Conservation (phyloP, 2,329 filamentous ascomycete genomes). For the Achaetomium macrosporum region DNA sequence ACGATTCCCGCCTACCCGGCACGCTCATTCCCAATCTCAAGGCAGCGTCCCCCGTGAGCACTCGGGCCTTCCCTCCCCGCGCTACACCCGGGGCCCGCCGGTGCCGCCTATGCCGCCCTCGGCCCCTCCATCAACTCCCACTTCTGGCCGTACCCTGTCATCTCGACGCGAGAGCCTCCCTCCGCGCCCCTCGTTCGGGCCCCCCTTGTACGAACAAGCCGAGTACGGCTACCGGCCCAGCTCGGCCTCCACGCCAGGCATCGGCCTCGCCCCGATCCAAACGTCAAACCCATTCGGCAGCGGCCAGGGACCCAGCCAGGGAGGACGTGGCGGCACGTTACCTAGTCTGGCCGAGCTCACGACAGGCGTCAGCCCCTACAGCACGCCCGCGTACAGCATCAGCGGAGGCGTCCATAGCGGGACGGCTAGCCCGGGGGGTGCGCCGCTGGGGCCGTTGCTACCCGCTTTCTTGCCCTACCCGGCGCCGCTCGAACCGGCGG, state of each 20-base stretch:
- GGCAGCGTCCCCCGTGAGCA: conserved; percentile 40
- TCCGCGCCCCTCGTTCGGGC: conserved; percentile 25
- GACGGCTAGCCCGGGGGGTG: conserved; percentile 37
- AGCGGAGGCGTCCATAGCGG: conserved; percentile 34
- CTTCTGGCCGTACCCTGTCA: conserved; percentile 32
- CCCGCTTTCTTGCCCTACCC: conserved; percentile 33
- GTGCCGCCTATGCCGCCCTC: conserved; percentile 7
- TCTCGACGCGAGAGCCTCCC: conserved; percentile 40
- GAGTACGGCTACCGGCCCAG: conserved; percentile 28
- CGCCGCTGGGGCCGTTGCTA: conserved; percentile 27
- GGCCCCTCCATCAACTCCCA: background rate
- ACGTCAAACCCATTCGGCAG: conserved; percentile 17
- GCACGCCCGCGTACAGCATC: conserved; percentile 47
- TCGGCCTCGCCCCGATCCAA: conserved; percentile 50
- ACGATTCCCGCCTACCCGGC: conserved; percentile 20
- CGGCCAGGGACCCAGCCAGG: background rate
- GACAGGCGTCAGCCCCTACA: conserved; percentile 57
- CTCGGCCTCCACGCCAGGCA: conserved; percentile 26
- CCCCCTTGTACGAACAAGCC: conserved; percentile 26
- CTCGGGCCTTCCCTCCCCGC: conserved; percentile 36
- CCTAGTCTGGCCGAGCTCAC: conserved; percentile 59
- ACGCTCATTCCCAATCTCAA: conserved; percentile 44
- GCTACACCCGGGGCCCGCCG: conserved; percentile 35
- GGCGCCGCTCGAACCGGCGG: conserved; percentile 10
- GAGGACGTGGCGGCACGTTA: conserved; percentile 35